Percentiles rank a stretch among this genome's conserved stretches.
These are phyloP conservation scores for Exophiala mesophila DNA, from an alignment of 2,329 filamentous ascomycete genomes.

Conservation along the genomic window DNA sequence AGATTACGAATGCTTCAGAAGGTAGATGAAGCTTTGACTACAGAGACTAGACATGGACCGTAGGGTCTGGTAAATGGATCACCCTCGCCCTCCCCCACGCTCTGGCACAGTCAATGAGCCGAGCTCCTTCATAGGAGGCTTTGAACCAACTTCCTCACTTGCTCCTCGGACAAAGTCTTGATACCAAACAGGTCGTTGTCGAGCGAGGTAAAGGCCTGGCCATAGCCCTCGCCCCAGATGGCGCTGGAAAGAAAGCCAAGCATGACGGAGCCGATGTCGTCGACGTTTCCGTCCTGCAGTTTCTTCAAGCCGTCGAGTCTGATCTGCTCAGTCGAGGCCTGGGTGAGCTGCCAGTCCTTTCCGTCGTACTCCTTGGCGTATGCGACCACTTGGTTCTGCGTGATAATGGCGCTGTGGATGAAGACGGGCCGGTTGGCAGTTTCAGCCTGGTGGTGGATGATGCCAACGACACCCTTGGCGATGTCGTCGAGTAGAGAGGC, in stretches of 20 bases:
- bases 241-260: constrained; percentile 30
- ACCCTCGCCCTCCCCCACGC: no score
- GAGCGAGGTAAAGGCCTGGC: constrained; percentile 2
- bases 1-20: no score
- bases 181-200: constrained; percentile 37
- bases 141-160: constrained; percentile 31
- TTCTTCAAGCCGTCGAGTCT: constrained; percentile 30
- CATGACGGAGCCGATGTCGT: constrained; percentile 23
- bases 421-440: constrained; percentile 50
- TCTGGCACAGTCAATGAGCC: no score
- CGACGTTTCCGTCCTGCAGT: constrained; percentile 29
- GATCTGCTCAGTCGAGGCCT: constrained; percentile 10
- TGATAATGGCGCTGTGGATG: constrained; percentile 41
- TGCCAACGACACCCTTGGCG: constrained; percentile 45
- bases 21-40: no score
- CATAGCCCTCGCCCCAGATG: constrained; percentile 31
- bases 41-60: no score
- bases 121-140: no score
- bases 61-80: no score
- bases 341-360: constrained; percentile 19
- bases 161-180: constrained; percentile 30
- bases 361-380: constrained; percentile 33
- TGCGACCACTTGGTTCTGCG: constrained; percentile 41
- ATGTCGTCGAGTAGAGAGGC: constrained; percentile 46
- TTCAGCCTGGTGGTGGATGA: constrained; percentile 47